Percentiles rank a stretch among this genome's conserved stretches.
Evolutionary conservation across 2,329 filamentous ascomycete species (phyloP).

Genomic region (Penicillium palitans): DNA sequence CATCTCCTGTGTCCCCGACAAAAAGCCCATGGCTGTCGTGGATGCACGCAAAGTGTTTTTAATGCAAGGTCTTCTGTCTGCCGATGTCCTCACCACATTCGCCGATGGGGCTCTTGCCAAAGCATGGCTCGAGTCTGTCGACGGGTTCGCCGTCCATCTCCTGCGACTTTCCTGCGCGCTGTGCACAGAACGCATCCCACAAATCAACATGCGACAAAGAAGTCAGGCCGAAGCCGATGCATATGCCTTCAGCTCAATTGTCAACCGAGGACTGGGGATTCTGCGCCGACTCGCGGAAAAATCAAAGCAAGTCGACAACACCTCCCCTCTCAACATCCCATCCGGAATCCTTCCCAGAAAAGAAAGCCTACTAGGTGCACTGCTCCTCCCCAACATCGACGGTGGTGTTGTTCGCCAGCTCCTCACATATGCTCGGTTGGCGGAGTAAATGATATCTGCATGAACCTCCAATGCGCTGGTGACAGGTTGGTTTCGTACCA

Average conservation of each 20-base stretch:
- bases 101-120: slow-evolving; percentile 72
- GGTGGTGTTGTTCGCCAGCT: slow-evolving; percentile 66
- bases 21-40: slow-evolving; percentile 64
- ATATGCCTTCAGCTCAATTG: slow-evolving; percentile 55
- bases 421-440: slow-evolving; percentile 62
- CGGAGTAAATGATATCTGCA: slow-evolving; percentile 36
- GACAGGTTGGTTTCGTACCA: background rate
- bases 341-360: slow-evolving; percentile 64
- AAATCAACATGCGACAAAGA: slow-evolving; percentile 37
- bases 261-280: slow-evolving; percentile 66
- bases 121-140: slow-evolving; percentile 78
- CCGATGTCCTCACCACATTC: slow-evolving; percentile 80
- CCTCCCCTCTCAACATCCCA: slow-evolving; percentile 53
- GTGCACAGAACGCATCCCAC: slow-evolving; percentile 60
- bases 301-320: slow-evolving; percentile 56
- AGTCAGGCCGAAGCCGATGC: slow-evolving; percentile 44
- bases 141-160: slow-evolving; percentile 79
- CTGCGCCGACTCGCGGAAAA: slow-evolving; percentile 70
- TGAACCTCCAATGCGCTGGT: background rate
- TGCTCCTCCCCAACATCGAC: slow-evolving; percentile 67
- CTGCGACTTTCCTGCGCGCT: slow-evolving; percentile 73
- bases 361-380: slow-evolving; percentile 65
- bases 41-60: slow-evolving; percentile 84
- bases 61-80: slow-evolving; percentile 87
- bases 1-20: slow-evolving; percentile 79